Evolutionary conservation across 73 alveolate genomes (phyloP), one percentile per base, ranked within the genome.

Genomic region (Paramecium octaurelia): DNA sequence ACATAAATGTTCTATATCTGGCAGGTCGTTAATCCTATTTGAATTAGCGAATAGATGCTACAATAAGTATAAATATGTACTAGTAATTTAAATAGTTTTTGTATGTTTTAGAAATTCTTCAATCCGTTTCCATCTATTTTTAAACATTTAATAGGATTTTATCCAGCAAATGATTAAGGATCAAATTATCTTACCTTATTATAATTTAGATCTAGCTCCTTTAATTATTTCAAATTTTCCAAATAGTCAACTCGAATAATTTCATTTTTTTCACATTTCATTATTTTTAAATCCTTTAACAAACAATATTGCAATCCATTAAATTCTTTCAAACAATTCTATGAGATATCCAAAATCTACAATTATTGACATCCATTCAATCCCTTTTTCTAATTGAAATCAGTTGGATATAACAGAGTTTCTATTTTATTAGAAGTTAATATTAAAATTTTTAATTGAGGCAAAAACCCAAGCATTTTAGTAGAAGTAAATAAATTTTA

Each of bases 71-170:
- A 44, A 4, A 80, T 23, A 1, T 44, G 6, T 80, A 80, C 91
- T 10, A 44, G 87, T 14, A 96, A 93, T 85, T 95, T 93, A 23
- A 71, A 95, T 8, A 96, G 85, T 58, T 93, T 95, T 36, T 94
- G 93, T n/a, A 96, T 68, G 86, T 95, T 86, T 10, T 68, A 46
- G 35, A 96, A 87, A 50, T 70, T 94, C 85, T 94, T 95, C 9
- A 96, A 85, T 7, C 98, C 96, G 87, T 96, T 95, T 8, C 95
- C 97, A 21, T 96, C 98, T 48, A 96, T 50, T 34, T 92, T 94
- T 35, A 96, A 88, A 50, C 95, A 92, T 18, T 94, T 92, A 7
- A 96, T 76, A 16, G 88, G 70, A 10, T 71, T 93, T 35, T 71
- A 50, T 36, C 54, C 75, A n/a, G 58, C 71, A 64, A 95, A 95